Conservation (phyloP, 2,329 filamentous ascomycete genomes). For the Diplodia scrobiculata region DNA sequence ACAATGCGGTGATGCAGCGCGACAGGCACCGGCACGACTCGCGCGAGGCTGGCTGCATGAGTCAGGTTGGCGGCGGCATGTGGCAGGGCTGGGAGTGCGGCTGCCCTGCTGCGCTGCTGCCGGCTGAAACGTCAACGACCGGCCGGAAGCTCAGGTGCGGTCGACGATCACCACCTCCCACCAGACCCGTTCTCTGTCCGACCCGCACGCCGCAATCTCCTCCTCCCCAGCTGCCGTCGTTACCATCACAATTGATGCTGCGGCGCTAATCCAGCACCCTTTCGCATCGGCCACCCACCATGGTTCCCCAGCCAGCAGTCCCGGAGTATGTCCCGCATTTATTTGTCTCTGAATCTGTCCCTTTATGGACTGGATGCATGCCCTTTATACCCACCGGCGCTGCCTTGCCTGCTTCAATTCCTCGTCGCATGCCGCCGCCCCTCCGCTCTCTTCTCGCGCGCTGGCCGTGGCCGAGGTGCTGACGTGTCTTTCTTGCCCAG, state of each 20-base stretch:
- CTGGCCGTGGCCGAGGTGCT: slow-evolving; percentile 10
- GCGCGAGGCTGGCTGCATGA: slow-evolving; percentile 1
- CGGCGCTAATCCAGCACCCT: neutral
- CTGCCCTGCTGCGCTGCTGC: slow-evolving; percentile 3
- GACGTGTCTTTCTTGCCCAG: slow-evolving; percentile 51
- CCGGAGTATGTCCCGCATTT: slow-evolving; percentile 45
- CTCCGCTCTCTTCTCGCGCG: neutral
- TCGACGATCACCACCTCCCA: slow-evolving; percentile 27
- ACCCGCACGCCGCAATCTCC: slow-evolving; percentile 13
- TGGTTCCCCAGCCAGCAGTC: slow-evolving; percentile 49
- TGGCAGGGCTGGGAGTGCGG: slow-evolving; percentile 13
- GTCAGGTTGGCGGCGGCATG: slow-evolving; percentile 2
- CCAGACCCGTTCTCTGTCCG: slow-evolving; percentile 7
- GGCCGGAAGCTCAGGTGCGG: slow-evolving; percentile 21
- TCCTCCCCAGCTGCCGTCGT: neutral
- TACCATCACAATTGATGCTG: slow-evolving; percentile 24
- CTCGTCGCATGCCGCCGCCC: neutral
- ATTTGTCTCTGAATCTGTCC: slow-evolving; percentile 30
- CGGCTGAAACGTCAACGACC: slow-evolving; percentile 8
- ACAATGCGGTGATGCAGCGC: slow-evolving; percentile 22
- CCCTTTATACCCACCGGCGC: neutral
- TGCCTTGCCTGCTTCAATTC: neutral
- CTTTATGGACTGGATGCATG: neutral
- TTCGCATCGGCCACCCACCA: slow-evolving; percentile 32
- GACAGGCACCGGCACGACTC: slow-evolving; percentile 8